Evolutionary conservation across 2,329 filamentous ascomycete species (phyloP), one percentile per base, ranked within the genome.

Genomic region (Alternaria metachromatica): DNA sequence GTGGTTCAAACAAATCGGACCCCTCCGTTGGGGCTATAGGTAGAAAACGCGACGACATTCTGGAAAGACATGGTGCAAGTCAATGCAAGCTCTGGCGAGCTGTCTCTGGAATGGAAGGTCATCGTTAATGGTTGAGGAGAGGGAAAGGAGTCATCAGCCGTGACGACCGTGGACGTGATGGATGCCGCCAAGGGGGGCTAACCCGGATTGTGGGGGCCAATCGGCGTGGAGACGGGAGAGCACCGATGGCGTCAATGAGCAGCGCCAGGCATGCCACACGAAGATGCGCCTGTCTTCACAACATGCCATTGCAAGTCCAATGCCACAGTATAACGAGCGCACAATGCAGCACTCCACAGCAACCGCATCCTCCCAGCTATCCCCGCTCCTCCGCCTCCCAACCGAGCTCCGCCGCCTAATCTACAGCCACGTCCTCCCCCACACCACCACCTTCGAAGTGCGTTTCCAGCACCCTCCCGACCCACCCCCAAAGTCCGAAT

Each of bases 21-120:
- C 85, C 85, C 85, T 79, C 72, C 83, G 70, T 82, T 86, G 85
- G 85, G 85, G 84, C 83, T 86, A 85, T 85, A 73, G 60, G 71
- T 71, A 72, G 72, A 65, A 72, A 69, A 70, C 49, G 68, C 67
- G 68, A 68, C 68, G 65, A 69, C 67, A 77, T 74, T 70, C 62
- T 70, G 65, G 57, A 58, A 67, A 59, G 61, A 66, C 62, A 72
- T 62, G 55, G 60, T 70, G 62, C 62, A 60, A 60, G 63, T 59
- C 44, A 50, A 60, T 58, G 68, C 71, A 71, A 73, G 71, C 72
- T 76, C 69, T 57, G 49, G 63, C 15, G 67, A 72, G 73, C 74
- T 72, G 69, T 70, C 33, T 55, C 66, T 60, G 48, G 58, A 60
- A 55, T 60, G 63, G 58, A 55, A 37, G 66, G 69, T 77, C 78